A percentile compares a stretch with the other conserved stretches of the same genome.
Evolutionary conservation across 805 yeast genomes (phyloP).

Genomic region (Candida insectorum): DNA sequence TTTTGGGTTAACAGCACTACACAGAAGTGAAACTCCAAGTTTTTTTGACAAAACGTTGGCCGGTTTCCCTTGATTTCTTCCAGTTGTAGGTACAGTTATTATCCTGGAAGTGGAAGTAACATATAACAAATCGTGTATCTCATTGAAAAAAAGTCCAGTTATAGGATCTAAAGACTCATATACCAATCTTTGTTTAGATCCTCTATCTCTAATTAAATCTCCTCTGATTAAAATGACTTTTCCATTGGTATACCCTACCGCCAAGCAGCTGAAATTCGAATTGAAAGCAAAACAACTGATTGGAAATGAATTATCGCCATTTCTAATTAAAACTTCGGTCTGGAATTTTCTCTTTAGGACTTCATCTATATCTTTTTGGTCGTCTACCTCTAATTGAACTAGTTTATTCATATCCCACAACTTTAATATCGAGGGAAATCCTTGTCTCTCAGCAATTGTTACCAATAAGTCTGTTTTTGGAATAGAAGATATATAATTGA

Average conservation of each 20-base stretch:
- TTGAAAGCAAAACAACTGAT: constrained; percentile 61
- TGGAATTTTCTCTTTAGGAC: constrained; percentile 43
- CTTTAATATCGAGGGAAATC: constrained; percentile 63
- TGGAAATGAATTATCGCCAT: constrained; percentile 77
- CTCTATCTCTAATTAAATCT: constrained; percentile 82
- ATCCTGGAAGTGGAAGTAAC: constrained; percentile 74
- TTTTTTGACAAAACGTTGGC: constrained; percentile 42
- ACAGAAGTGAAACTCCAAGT: constrained; percentile 49
- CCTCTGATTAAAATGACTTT: constrained; percentile 79
- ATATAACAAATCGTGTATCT: constrained; percentile 51
- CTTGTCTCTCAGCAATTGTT: constrained; percentile 73
- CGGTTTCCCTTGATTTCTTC: constrained; percentile 71
- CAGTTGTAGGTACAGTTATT: constrained; percentile 70
- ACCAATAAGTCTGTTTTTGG: constrained; percentile 52
- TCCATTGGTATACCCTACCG: constrained; percentile 83
- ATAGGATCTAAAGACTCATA: constrained; percentile 77
- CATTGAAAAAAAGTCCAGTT: constrained; percentile 66
- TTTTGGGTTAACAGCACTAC: constrained; percentile 40
- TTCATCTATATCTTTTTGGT: constrained; percentile 17
- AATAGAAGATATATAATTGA: constrained; percentile 54
- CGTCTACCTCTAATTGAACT: constrained; percentile 15
- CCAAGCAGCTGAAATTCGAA: constrained; percentile 57
- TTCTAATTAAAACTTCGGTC: constrained; percentile 58
- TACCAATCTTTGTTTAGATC: constrained; percentile 80
- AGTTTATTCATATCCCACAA: constrained; percentile 70